Conservation (phyloP, 257 asterid species). For the Sherardia arvensis region DNA sequence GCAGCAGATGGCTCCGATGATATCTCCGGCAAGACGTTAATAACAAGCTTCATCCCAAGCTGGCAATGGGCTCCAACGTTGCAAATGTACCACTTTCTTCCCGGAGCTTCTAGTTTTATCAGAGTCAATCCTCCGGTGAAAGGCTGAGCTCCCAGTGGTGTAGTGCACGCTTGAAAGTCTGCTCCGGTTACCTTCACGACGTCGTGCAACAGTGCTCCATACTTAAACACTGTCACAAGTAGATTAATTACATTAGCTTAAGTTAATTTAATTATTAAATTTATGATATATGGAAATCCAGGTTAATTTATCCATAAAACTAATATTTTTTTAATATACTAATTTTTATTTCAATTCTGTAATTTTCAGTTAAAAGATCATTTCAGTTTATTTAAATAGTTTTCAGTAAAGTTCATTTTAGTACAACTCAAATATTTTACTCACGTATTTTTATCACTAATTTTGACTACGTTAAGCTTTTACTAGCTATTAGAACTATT, state of each 20-base stretch:
- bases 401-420: no score
- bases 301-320: no score
- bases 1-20: background rate
- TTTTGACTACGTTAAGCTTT: no score
- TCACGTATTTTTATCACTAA: no score
- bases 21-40: conserved; percentile 16
- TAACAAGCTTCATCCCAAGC: conserved; percentile 32
- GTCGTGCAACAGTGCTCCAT: conserved; percentile 15
- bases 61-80: conserved; percentile 19
- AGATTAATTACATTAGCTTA: background rate
- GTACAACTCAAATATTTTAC: no score
- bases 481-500: no score
- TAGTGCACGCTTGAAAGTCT: conserved; percentile 20
- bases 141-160: conserved; percentile 9
- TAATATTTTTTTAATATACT: no score
- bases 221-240: conserved; percentile 14
- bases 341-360: no score
- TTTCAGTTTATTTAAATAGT: no score
- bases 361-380: no score
- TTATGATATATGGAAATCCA: no score
- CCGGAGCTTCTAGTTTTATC: conserved; percentile 15
- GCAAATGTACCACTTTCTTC: conserved; percentile 35
- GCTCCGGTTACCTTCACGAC: conserved; percentile 28
- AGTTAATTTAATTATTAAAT: no score
- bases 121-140: conserved; percentile 14